These are phyloP conservation scores for Allantophomopsis lycopodina DNA, from an alignment of 2,329 filamentous ascomycete genomes.

Conservation along the genomic window DNA sequence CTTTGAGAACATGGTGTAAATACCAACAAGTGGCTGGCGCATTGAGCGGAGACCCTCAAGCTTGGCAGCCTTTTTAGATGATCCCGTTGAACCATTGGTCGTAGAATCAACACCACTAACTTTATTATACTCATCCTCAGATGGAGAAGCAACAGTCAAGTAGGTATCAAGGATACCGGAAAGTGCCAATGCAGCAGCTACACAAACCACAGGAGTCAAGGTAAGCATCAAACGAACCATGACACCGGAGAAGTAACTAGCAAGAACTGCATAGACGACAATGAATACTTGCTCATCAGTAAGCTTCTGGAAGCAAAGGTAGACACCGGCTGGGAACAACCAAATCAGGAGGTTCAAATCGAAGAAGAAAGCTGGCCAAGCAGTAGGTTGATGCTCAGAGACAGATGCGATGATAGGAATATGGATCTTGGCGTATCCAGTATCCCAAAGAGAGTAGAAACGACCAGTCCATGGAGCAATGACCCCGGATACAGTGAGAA, in stretches of 20 bases:
- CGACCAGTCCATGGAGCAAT: conserved; percentile 97
- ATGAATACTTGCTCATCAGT: conserved; percentile 96
- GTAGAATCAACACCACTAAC: conserved; percentile 20
- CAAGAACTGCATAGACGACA: conserved; percentile 91
- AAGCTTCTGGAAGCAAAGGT: conserved; percentile 91
- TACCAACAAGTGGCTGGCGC: conserved; percentile 62
- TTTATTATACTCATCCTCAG: conserved; percentile 25
- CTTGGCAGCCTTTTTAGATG: conserved; percentile 41
- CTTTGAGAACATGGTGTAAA: conserved; percentile 75
- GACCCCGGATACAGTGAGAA: conserved; percentile 77
- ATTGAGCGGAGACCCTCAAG: conserved; percentile 52
- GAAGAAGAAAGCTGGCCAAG: conserved; percentile 99
- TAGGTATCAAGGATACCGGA: conserved; percentile 86
- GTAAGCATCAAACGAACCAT: conserved; percentile 99
- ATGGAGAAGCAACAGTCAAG: conserved; percentile 51
- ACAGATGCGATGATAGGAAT: conserved; percentile 99
- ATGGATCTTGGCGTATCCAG: conserved; percentile 95
- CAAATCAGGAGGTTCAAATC: conserved; percentile 97
- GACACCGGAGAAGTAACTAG: conserved; percentile 96
- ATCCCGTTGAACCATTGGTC: conserved; percentile 20
- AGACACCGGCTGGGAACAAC: conserved; percentile 97
- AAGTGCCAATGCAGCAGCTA: conserved; percentile 77
- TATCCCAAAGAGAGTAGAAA: conserved; percentile 99
- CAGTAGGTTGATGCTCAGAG: conserved; percentile 96
- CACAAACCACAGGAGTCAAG: conserved; percentile 88